Evolutionary conservation across 1,139 yeast genomes (phyloP).

Genomic region (Yamadazyma triangularis): DNA sequence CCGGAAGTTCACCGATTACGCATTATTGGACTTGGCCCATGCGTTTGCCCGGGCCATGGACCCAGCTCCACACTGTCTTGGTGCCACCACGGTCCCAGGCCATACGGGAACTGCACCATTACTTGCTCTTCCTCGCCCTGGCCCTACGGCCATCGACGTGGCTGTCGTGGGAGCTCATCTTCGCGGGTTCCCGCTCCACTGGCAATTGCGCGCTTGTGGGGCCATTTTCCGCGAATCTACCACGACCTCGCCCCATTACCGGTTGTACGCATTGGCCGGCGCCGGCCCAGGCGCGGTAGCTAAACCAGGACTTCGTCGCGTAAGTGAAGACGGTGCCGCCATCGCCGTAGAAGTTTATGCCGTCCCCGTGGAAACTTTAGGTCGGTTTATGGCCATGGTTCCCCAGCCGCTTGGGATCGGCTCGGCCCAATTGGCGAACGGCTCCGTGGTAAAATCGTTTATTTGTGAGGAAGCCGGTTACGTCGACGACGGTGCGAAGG

Average conservation of each 20-base stretch:
- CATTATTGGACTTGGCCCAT: slow-evolving; percentile 77
- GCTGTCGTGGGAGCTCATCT: slow-evolving; percentile 98
- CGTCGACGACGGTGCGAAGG: slow-evolving; percentile 61
- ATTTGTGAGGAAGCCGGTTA: slow-evolving; percentile 91
- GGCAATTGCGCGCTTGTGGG: slow-evolving; percentile 86
- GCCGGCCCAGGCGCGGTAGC: slow-evolving; percentile 80
- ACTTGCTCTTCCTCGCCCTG: slow-evolving; percentile 33
- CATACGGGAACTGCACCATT: slow-evolving; percentile 29
- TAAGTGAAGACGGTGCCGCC: slow-evolving; percentile 43
- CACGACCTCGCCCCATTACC: slow-evolving; percentile 68
- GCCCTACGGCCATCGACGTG: slow-evolving; percentile 39
- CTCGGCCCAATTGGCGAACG: slow-evolving; percentile 72
- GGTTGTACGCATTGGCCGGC: slow-evolving; percentile 77
- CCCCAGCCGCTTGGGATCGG: slow-evolving; percentile 97
- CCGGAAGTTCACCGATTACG: slow-evolving; percentile 79
- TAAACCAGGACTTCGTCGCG: slow-evolving; percentile 86
- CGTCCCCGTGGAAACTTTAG: slow-evolving; percentile 72
- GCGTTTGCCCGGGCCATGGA: slow-evolving; percentile 46
- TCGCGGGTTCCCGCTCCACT: slow-evolving; percentile 81
- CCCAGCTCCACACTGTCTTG: too few species aligned
- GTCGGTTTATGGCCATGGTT: slow-evolving; percentile 77
- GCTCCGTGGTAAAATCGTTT: slow-evolving; percentile 85
- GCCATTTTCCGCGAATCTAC: slow-evolving; percentile 70
- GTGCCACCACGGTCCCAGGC: slow-evolving; percentile 33
- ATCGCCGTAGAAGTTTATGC: slow-evolving; percentile 80